Evolutionary conservation across 2,329 filamentous ascomycete genomes (phyloP), one percentile per base, ranked within the genome.

Genomic region (Talaromyces funiculosus): DNA sequence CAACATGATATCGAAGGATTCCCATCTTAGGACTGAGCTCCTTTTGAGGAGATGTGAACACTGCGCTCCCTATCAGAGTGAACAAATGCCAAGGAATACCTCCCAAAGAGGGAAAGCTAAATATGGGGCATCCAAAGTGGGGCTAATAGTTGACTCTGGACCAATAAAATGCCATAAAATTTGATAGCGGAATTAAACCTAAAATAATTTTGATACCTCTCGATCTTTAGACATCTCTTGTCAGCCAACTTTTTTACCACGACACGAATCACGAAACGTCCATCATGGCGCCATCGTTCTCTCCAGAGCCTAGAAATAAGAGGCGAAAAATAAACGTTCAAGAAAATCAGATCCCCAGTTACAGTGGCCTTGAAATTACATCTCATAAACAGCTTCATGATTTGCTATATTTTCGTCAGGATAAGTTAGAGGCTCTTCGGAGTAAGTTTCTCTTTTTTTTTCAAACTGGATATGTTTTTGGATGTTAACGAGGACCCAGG

Each of bases 341-440:
- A 9, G 53, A 63, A 37, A 53, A 62, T 26, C 43, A 60, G 20
- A 45, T 47, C 16, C 62, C 29, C 5, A 29, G 29, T 35, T 43
- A 63, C 14, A 63, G 60, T 24, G 59, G 64, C 10, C 57, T 66
- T 24, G 63, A 65, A 38, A 73, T 78, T 58, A 74, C 69, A 26
- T 76, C 85, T 38, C 81, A 82, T 64, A 81, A 84, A 57, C 88
- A 94, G 69, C 79, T 94, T 62, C 83, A 83, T 68, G 81, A 86
- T 62, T 79, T 91, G 47, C 80, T 94, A 42, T 75, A 80, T 59
- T 92, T 92, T 69, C 82, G 89, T 65, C 88, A 91, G 74, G 86
- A 91, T 72, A 66, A 67, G 22, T 59, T 61, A 12, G 71, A 72
- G 77, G 80, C 69, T 80, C 84, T 74, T 81, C 87, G 68, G 84